Base-by-base conservation (phyloP, 1,284 basidiomycete genomes). In the Cryptococcus wingfieldii region DNA sequence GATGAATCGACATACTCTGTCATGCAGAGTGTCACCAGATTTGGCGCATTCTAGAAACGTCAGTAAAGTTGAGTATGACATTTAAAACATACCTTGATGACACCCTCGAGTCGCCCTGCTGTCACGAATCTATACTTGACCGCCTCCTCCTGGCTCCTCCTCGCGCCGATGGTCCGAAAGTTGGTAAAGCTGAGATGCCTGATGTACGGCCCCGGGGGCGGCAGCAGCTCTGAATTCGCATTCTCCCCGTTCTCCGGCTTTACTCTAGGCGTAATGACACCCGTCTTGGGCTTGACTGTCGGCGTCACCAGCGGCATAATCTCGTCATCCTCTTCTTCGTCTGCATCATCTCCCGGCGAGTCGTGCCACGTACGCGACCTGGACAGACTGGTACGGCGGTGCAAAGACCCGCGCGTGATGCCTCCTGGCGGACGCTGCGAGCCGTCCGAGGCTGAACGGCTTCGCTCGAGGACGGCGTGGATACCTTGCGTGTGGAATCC, bases 1-100 rank as follows among this genome's bases (percentile, higher is more conserved):
- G 92, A 86, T 2, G 90, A 89, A 65, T 96, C 92, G 88, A 96
- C 95, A 71, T 94, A 96, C 73, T 95, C 92, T 0, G 91, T 95
- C n/a, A 90, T 90, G 31, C 90, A 90, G 63, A 95, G 89, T 2
- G 85, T 82, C 13, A 81, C 80, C 25, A 95, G 79, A 65, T 89
- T 90, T 0, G 89, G 89, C 75, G 87, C 85, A 82, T 93, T 90
- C 88, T 91, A 64, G 48, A 19, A 50, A 39, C 46, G 43, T 55
- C 19, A 64, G 57, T 19, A 42, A 19, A 9, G 16, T 3, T n/a
- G 2, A 3, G 3, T 23, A 23, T 2, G 23, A 23, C 3, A 23
- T 3, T 23, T 0, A 3, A 23, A 23, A 23, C 23, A 23, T 61
- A 89, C 89, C 81, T 90, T 90, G 53, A 94, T 80, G 28, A 92